These are phyloP conservation scores for Saitozyma sp. DNA, from an alignment of 768 basidiomycete genomes.

Conservation along the genomic window DNA sequence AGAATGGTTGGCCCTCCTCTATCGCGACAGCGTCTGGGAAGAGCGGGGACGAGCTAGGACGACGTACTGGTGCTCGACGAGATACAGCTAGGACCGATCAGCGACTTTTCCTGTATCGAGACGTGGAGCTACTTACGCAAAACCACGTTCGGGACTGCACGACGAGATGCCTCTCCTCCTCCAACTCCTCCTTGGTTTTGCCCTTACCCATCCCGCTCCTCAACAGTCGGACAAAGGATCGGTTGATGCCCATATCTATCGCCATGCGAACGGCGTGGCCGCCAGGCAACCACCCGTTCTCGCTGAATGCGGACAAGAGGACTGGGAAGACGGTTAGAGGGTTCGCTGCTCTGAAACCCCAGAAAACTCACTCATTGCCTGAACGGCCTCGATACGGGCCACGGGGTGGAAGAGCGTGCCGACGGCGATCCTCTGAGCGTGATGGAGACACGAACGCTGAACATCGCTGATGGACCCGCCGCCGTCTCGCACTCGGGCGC, in stretches of 20 bases:
- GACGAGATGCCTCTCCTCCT: constrained; percentile 73
- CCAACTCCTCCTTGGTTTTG: constrained; percentile 60
- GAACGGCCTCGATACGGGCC: constrained; percentile 78
- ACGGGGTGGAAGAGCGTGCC: constrained; percentile 86
- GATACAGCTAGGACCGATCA: constrained; percentile 59
- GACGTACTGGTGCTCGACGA: constrained; percentile 89
- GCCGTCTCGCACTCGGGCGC: constrained; percentile 83
- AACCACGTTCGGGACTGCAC: constrained; percentile 87
- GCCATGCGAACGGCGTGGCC: constrained; percentile 96
- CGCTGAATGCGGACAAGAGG: constrained; percentile 89
- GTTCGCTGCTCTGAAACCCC: too few relatives aligned
- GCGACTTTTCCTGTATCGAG: not conserved
- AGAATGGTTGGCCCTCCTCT: constrained; percentile 6
- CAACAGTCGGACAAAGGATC: constrained; percentile 80
- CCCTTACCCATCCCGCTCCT: constrained; percentile 70
- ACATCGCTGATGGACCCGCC: constrained; percentile 77
- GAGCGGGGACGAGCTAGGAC: not conserved
- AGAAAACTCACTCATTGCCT: constrained; percentile 77
- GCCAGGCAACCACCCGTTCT: constrained; percentile 91
- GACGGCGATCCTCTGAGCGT: constrained; percentile 69
- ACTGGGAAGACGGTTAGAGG: constrained; percentile 56
- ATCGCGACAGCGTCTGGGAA: not conserved
- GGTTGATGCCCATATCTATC: constrained; percentile 88
- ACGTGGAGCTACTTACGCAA: constrained; percentile 55
- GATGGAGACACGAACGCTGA: constrained; percentile 71